Base-by-base conservation (phyloP, 2,329 filamentous ascomycete species). In the Blastomyces parvus region DNA sequence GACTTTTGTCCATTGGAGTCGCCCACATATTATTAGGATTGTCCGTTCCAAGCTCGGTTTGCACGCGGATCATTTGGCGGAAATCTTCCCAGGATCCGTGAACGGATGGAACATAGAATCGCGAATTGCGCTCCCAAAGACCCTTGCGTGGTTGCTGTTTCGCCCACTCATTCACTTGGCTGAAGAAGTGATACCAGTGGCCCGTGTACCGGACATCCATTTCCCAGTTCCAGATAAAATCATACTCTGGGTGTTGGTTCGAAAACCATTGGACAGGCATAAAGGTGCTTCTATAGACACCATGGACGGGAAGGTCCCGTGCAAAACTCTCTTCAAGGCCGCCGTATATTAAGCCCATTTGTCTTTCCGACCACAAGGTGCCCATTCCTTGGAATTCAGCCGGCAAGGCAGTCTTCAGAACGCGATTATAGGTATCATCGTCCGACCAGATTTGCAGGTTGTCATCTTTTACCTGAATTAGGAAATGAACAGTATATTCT, bases 181-280 rank as follows among this genome's bases (percentile, higher is more conserved):
- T 83, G 70, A 93, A 83, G 25, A 90, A 76, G 65, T 90, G 85
- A 67, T 88, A 91, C 78, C 89, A 93, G 76, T 96, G 91, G 44
- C 91, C 91, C 0, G 89, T 94, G 74, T 95, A 96, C 38, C 91
- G 87, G 55, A 92, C 86, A 70, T 96, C 91, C 87, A 96, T 93
- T 75, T 96, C 91, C 90, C 91, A 95, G 68, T 96, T 90, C 91
- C 91, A 96, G 75, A 91, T 91, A 77, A 86, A 90, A 58, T 95
- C 90, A 71, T 92, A 96, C 74, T 96, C 91, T 0, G 90, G 89
- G 74, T 96, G 91, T 70, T 86, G 84, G 71, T 92, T 86, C 6
- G 92, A 90, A 73, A 97, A 97, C 75, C 93, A 89, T 72, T 97
- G 92, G 79, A 97, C 87, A 0, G 92, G 91, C 90, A 97, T 96